Base-by-base conservation (phyloP, 108 stramenopile species). In the Skeletonema menzelii region DNA sequence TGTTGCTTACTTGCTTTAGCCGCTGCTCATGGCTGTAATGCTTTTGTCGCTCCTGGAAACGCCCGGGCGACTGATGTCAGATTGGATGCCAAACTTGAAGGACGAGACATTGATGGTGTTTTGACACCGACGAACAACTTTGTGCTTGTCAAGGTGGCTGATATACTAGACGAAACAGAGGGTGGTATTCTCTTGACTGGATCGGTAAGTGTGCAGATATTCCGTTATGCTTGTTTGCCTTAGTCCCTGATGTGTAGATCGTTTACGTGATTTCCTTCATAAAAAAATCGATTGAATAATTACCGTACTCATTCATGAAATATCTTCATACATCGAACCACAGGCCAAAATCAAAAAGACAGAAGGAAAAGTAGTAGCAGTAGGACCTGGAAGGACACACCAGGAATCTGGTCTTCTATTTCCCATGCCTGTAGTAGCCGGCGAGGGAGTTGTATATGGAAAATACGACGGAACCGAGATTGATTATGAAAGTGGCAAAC, bases 381-480 rank as follows among this genome's bases (percentile, higher is more conserved):
- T 82, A 10, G 96, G 96, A 12, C 92, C 96, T 2, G 96, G 96
- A 32, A 81, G 72, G 31, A 86, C 85, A 1, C 88, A 97, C 67
- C 84, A 79, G 22, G 93, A 95, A 65, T 89, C 93, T 26, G 96
- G 93, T 2, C 59, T 79, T 2, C 62, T 85, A 1, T 79, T 92
- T 56, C 81, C 79, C 22, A 91, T 95, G 79, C 87, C 91, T n/a
- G 87, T 97, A 11, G 35, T 40, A 11, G 66, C 77, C 4, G 96
- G 96, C 6, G 90, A 97, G 0, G 70, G 79, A 35, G 96, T 97
- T 8, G 86, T 96, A 0, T 96, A 94, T 64, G 95, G 95, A 63
- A 83, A 92, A 68, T 95, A 86, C 71, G 93, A 94, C 72, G 96
- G 96, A 59, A 95, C 92, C 27, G 94, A 95, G 61, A 72, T 97